phyloP scores from a whole-genome alignment of 179 eudicot species.

The Drosera spatulata region DNA sequence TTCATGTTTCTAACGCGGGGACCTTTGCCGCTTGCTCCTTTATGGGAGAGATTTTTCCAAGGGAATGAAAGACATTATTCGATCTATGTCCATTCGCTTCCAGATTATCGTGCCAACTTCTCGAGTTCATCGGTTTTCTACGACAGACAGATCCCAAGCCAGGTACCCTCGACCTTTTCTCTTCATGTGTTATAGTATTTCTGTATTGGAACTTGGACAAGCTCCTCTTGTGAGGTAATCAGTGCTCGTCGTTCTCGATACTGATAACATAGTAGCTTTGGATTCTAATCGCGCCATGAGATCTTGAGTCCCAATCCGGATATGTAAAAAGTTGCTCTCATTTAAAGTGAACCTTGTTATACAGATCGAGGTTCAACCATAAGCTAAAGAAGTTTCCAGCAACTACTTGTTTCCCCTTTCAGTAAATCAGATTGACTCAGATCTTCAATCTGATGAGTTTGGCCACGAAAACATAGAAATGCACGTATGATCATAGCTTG shows the following conservation, averaged over 20 bases:
- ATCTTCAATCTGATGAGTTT: neutral
- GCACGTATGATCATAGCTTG: neutral
- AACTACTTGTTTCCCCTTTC: no score
- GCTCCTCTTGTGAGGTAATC: no score
- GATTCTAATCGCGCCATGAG: no score
- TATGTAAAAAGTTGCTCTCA: no score
- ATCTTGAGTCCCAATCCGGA: no score
- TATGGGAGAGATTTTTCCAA: conserved; percentile 77
- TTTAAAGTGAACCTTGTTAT: no score
- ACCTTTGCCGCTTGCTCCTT: conserved; percentile 72
- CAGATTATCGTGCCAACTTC: conserved; percentile 40
- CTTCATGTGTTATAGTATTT: neutral
- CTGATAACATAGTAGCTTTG: no score
- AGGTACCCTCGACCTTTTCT: conserved; percentile 28
- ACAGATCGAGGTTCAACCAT: no score
- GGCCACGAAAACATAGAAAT: neutral
- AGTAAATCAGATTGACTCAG: neutral
- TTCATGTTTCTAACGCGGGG: conserved; percentile 88
- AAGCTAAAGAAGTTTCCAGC: no score
- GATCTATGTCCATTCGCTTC: conserved; percentile 74
- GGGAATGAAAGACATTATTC: conserved; percentile 58
- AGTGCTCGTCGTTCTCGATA: no score
- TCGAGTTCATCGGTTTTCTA: conserved; percentile 66
- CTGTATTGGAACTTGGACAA: no score
- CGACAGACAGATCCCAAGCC: conserved; percentile 71